Percentiles rank a stretch among this genome's conserved stretches.
These are phyloP conservation scores for Pugionium dolabratum DNA, from an alignment of 345 rosid species.

Conservation along the genomic window DNA sequence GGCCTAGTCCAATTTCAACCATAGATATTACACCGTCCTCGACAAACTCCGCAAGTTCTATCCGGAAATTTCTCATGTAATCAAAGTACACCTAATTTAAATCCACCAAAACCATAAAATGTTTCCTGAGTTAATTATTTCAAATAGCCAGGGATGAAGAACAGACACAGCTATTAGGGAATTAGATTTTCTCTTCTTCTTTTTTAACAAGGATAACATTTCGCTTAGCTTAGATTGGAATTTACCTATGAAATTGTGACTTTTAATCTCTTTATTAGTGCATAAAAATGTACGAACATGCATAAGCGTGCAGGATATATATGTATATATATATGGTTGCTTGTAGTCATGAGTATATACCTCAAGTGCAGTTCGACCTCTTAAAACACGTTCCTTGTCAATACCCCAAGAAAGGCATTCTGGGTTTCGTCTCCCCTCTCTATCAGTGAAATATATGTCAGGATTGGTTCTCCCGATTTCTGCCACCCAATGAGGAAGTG, in stretches of 20 bases:
- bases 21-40: constrained; percentile 65
- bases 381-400: constrained; percentile 88
- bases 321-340: not conserved
- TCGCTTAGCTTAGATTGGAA: not conserved
- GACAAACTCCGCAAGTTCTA: constrained; percentile 76
- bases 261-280: constrained; percentile 4
- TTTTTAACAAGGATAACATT: not conserved
- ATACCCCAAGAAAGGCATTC: constrained; percentile 99
- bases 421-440: constrained; percentile 93
- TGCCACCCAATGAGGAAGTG: constrained; percentile 97
- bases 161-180: constrained; percentile 6
- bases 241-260: not conserved
- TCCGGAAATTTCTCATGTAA: constrained; percentile 94
- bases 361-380: constrained; percentile 95
- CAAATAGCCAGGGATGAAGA: not conserved
- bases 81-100: constrained; percentile 88
- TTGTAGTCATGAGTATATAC: constrained; percentile 51
- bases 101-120: constrained; percentile 18
- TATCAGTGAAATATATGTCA: constrained; percentile 92
- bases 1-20: constrained; percentile 95
- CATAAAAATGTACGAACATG: not conserved
- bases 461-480: constrained; percentile 91
- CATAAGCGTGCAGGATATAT: not conserved
- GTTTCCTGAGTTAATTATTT: constrained; percentile 18
- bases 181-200: not conserved